Evolutionary conservation across 257 asterid genomes (phyloP), one percentile per base, ranked within the genome.

Genomic region (Coffea canephora): DNA sequence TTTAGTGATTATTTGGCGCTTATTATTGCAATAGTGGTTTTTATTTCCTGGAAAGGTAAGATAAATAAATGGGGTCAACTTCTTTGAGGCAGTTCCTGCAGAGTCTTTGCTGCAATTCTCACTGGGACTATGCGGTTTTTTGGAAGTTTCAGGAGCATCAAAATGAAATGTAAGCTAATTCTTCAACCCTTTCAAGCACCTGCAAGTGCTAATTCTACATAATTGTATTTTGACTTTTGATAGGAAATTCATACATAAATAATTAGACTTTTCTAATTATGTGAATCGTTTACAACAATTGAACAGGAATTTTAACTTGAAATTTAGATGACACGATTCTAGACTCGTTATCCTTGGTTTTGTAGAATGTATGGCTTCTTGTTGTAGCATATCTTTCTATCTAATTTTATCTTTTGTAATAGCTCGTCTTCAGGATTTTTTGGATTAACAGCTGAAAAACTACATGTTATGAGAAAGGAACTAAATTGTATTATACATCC

Each of bases 121-220:
- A 90, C 31, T 93, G 99, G 99, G 90, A 87, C 85, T 93, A 95
- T 82, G 98, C 98, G 45, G 94, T 91, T 74, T 91, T 95, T 85
- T 95, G 99, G 99, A 95, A 88, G 90, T 87, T 87, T 78, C 89
- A 89, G 87, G 83, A 85, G 82, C 90, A 87, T 77, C 83, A 77
- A 46, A 77, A 72, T 62, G 89, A 87, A 80, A 80, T 78, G 99
- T 95, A 89, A 90, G 98, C 85, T 74, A 36, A 77, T 73, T 82
- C 68, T 50, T 68, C 27, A 70, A 55, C 75, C 54, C 13, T 75
- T 54, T 18, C 68, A 57, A n/a, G 27, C 48, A 8, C 12, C 16
- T 77, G 39, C 52, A 31, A 66, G 75, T 50, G 68, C 36, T 49
- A 66, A 67, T 18, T 62, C 50, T 13, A 55, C 21, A 19, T 13